These are phyloP conservation scores for Pelomyxa schiedti DNA, from an alignment of 78 protist species.

Conservation along the genomic window DNA sequence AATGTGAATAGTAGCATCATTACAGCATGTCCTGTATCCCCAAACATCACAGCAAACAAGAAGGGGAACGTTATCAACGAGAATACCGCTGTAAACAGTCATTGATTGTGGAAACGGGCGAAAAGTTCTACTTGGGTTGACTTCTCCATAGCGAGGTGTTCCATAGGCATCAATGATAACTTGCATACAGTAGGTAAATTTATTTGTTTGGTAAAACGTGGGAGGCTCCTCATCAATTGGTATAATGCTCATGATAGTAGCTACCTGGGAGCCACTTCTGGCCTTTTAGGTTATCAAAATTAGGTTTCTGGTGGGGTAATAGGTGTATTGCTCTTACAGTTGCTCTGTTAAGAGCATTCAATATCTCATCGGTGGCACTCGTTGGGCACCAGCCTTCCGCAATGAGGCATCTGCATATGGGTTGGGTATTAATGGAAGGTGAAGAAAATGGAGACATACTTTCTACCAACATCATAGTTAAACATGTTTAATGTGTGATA, in stretches of 20 bases:
- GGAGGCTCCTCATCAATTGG: conserved; percentile 74
- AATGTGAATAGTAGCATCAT: conserved; percentile 58
- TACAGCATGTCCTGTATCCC: conserved; percentile 98
- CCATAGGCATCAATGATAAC: conserved; percentile 93
- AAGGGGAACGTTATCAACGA: conserved; percentile 98
- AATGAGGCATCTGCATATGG: conserved; percentile 33
- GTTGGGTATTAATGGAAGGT: not conserved
- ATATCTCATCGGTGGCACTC: conserved; percentile 14
- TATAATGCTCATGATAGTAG: conserved; percentile 49
- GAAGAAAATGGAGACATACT: too few relatives aligned
- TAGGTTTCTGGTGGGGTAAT: not conserved
- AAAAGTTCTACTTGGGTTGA: too few relatives aligned
- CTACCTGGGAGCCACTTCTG: conserved; percentile 52
- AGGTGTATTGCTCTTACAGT: conserved; percentile 7
- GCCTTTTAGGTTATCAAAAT: not conserved
- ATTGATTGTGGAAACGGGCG: too few relatives aligned
- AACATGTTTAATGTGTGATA: conserved; percentile 84
- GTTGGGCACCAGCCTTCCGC: conserved; percentile 87
- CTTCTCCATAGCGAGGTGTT: conserved; percentile 85
- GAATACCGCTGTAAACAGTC: conserved; percentile 76
- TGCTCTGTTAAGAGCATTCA: conserved; percentile 38
- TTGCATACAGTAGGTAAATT: conserved; percentile 74
- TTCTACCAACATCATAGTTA: conserved; percentile 58
- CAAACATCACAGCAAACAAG: conserved; percentile 99
- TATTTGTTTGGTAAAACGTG: conserved; percentile 79